Evolutionary conservation across 352 stramenopile species (phyloP).

Genomic region (Globisporangium perplexum): DNA sequence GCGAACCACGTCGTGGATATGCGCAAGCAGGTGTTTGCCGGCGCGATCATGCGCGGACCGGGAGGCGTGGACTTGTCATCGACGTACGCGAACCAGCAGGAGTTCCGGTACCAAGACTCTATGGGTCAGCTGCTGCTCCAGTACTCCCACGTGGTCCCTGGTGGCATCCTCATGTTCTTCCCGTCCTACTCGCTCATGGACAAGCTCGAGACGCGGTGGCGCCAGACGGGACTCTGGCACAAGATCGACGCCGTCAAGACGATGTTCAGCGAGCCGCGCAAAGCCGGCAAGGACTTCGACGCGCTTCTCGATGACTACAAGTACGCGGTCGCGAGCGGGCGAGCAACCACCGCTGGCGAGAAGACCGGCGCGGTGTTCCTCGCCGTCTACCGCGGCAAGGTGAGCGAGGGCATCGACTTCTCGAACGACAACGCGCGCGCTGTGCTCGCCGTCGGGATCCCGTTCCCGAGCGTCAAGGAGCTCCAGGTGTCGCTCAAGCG

Average conservation of each 20-base stretch:
- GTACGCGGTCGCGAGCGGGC: constrained; percentile 23
- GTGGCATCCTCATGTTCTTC: constrained; percentile 84
- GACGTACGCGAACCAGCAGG: constrained; percentile 80
- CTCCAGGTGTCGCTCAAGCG: constrained; percentile 79
- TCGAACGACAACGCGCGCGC: constrained; percentile 94
- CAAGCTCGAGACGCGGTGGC: constrained; percentile 63
- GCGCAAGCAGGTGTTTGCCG: constrained; percentile 80
- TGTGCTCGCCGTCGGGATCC: constrained; percentile 98
- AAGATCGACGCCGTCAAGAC: constrained; percentile 58
- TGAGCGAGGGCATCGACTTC: constrained; percentile 99
- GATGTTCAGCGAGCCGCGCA: constrained; percentile 63
- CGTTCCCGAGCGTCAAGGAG: constrained; percentile 96
- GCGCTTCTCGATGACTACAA: constrained; percentile 74
- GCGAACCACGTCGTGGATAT: constrained; percentile 87
- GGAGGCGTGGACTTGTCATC: constrained; percentile 65
- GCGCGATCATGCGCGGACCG: constrained; percentile 60
- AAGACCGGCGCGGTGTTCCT: constrained; percentile 93
- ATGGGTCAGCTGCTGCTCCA: constrained; percentile 70
- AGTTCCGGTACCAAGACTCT: constrained; percentile 75
- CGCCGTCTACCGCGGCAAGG: constrained; percentile 98
- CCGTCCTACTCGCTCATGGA: constrained; percentile 80
- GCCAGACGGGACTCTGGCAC: constrained; percentile 54
- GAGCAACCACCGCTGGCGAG: constrained; percentile 1
- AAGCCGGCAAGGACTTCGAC: constrained; percentile 80
- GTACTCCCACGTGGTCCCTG: constrained; percentile 61